Evolutionary conservation across 805 yeast genomes (phyloP), one percentile per base, ranked within the genome.

Genomic region (Hanseniaspora mollemarum): DNA sequence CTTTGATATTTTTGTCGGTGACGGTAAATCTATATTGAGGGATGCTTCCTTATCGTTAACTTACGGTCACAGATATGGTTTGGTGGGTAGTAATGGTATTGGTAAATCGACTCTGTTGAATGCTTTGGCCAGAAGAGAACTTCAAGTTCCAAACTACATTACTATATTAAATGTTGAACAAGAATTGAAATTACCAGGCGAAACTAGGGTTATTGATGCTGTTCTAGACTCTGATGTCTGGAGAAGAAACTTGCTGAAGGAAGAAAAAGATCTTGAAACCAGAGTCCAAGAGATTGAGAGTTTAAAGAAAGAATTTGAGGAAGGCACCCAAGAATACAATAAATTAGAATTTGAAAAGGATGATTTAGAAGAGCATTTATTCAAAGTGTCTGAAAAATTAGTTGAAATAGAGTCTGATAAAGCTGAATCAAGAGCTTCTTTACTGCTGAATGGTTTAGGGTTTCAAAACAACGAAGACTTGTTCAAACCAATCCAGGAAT

Each of bases 211-310:
- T 1, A 65, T 92, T 50, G 96, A 90, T 66, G 83, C 95, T 55
- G 98, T 92, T n/a, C 72, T 92, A 57, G 98, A 92, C 69, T 98
- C 99, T 1, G 99, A 92, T 70, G 99, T 92, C 38, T 92, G 99
- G 99, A 77, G 99, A 66, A 92, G 94, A 67, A 87, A 82, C 58
- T 70, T 92, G 51, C 63, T 92, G 31, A 68, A 70, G 43, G 97
- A 92, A 64, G 94, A 88, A 66, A 61, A 67, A 32, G 80, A 79
- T 61, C 79, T 83, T 53, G 78, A 80, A 54, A 86, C 80, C 54
- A 75, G 96, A 63, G 70, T 92, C 29, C 71, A 67, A 35, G 94
- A 83, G 58, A 81, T 92, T 54, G 92, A 85, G 54, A 67, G 62
- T 16, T 73, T 87, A 59, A 75, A 83, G 58, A 63, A 65, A 7